A percentile compares a stretch with the other conserved stretches of the same genome.
Conservation (phyloP, 768 basidiomycete species). For the Agrocybe praecox region DNA sequence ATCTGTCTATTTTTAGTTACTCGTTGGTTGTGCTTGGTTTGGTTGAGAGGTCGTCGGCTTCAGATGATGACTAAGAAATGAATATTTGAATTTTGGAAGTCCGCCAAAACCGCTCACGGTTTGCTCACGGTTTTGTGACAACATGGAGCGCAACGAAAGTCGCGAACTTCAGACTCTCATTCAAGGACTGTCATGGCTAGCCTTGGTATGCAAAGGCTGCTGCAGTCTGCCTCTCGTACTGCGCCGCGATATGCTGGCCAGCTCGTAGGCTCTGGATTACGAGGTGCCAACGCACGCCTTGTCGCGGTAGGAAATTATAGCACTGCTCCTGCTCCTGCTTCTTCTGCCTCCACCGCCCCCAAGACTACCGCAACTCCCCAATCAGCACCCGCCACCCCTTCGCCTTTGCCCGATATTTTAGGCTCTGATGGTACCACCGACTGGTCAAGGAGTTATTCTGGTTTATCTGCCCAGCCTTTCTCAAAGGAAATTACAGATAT, state of each 20-base stretch:
- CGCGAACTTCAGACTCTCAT: background rate
- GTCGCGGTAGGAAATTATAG: slow-evolving; percentile 2
- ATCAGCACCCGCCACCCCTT: background rate
- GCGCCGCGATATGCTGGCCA: slow-evolving; percentile 9
- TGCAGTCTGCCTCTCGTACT: slow-evolving; percentile 7
- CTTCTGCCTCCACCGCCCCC: background rate
- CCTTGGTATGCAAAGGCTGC: slow-evolving; percentile 19
- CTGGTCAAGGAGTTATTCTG: slow-evolving; percentile 89
- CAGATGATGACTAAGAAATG: too few relatives aligned
- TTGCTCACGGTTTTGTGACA: background rate
- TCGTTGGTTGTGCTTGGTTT: background rate
- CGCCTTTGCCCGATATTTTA: slow-evolving; percentile 15
- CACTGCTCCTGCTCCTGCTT: background rate
- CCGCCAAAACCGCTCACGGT: too few relatives aligned
- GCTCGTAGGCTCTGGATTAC: background rate
- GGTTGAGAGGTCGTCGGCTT: background rate
- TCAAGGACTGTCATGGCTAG: slow-evolving; percentile 20
- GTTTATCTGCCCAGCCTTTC: slow-evolving; percentile 79
- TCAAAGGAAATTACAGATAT: slow-evolving; percentile 70
- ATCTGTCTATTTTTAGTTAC: background rate
- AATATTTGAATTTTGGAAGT: too few relatives aligned
- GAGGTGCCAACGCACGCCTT: background rate
- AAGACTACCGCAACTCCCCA: background rate
- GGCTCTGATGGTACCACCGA: slow-evolving; percentile 50
- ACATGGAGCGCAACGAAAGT: background rate